These are phyloP conservation scores for Linderniella brevidens DNA, from an alignment of 257 asterid genomes.

Conservation along the genomic window DNA sequence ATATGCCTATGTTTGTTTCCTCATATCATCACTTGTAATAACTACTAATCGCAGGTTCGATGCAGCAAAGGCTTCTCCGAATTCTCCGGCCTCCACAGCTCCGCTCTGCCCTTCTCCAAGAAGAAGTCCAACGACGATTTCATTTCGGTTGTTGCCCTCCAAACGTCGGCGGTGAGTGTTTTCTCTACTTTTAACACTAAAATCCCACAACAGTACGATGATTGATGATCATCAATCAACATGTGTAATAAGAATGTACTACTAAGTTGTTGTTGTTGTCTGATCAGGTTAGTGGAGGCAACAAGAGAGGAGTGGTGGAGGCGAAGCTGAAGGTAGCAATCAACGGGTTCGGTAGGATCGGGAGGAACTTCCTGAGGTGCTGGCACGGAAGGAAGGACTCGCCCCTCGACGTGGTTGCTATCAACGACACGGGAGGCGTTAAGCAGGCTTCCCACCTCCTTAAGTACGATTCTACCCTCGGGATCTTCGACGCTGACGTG, in stretches of 20 bases:
- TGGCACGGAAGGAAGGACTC: constrained; percentile 96
- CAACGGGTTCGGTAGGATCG: constrained; percentile 85
- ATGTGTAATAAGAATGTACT: no score
- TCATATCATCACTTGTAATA: no score
- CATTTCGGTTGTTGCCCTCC: constrained; percentile 51
- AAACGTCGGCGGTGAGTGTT: constrained; percentile 75
- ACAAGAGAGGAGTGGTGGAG: constrained; percentile 47
- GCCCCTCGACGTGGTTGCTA: constrained; percentile 70
- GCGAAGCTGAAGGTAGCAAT: constrained; percentile 86
- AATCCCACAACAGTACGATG: no score
- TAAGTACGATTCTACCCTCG: constrained; percentile 93
- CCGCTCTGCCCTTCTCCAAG: constrained; percentile 39
- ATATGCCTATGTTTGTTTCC: not conserved
- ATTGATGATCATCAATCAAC: no score
- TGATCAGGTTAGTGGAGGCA: not conserved
- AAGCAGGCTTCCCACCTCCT: constrained; percentile 96
- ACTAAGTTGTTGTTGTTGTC: no score
- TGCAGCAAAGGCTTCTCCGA: constrained; percentile 73
- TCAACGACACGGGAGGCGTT: constrained; percentile 90
- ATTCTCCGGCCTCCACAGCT: constrained; percentile 59
- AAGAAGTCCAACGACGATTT: constrained; percentile 46
- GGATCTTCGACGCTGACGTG: constrained; percentile 80
- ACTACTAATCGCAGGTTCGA: constrained; percentile 32
- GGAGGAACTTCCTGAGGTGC: constrained; percentile 86
- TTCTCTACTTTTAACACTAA: no score